Evolutionary conservation across 2,329 filamentous ascomycete species (phyloP).

Genomic region (Neonectria coccinea): DNA sequence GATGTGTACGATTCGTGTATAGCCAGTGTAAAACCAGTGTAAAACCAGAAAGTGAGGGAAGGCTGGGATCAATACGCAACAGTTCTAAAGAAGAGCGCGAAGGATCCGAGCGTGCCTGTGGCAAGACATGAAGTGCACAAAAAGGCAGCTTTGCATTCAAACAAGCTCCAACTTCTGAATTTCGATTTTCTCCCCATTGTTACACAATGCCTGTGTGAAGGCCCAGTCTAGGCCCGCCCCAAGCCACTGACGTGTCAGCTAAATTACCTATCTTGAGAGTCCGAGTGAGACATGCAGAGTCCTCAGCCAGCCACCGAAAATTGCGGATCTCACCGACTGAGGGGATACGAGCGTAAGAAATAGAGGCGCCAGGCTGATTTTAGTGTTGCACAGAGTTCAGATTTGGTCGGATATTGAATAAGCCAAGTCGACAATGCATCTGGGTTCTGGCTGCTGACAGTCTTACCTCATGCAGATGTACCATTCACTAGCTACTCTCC

Average conservation of each 20-base stretch:
- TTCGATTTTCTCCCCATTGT: neutral
- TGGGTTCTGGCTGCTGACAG: no score
- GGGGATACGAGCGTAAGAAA: neutral
- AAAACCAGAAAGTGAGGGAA: neutral
- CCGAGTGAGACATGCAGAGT: conserved; percentile 15
- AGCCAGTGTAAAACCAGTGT: neutral
- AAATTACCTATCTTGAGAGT: neutral
- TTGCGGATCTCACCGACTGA: neutral
- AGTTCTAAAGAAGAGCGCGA: neutral
- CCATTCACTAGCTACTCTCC: no score
- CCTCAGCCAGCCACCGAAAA: conserved; percentile 16
- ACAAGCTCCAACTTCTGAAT: neutral
- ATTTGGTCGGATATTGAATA: neutral
- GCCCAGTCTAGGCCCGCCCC: neutral
- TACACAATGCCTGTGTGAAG: neutral
- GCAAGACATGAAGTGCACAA: neutral
- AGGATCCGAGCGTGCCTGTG: neutral
- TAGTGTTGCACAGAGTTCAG: conserved; percentile 6
- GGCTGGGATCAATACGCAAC: no score
- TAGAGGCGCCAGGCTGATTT: conserved; percentile 8
- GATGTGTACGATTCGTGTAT: neutral
- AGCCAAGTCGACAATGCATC: neutral
- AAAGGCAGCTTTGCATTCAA: neutral
- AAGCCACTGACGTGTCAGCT: neutral
- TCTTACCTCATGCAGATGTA: no score